A percentile compares a stretch with the other conserved stretches of the same genome.
Evolutionary conservation across 1,139 yeast species (phyloP).

Genomic region (Pichia sp.): DNA sequence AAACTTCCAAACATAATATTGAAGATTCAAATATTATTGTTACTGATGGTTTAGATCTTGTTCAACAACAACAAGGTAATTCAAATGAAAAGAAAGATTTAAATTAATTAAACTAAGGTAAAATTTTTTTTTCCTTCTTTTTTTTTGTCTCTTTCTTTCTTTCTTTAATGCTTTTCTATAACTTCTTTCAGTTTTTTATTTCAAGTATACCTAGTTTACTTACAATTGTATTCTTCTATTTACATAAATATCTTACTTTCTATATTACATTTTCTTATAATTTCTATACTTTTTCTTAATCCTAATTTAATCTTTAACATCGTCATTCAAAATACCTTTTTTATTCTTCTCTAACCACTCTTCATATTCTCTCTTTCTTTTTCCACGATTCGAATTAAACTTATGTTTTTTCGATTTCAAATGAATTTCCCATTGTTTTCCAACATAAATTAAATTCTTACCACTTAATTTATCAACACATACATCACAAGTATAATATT

Average conservation of each 20-base stretch:
- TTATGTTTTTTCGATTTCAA: slow-evolving; percentile 59
- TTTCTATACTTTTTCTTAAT: background rate
- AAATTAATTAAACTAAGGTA: background rate
- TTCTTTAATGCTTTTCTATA: background rate
- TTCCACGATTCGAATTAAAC: slow-evolving; percentile 34
- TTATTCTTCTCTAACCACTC: slow-evolving; percentile 29
- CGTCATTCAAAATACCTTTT: no score
- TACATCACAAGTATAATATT: slow-evolving; percentile 57
- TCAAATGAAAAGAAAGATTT: slow-evolving; percentile 20
- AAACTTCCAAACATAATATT: background rate
- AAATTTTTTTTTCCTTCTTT: background rate
- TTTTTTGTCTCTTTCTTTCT: background rate
- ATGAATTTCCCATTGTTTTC: slow-evolving; percentile 70
- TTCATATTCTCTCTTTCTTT: slow-evolving; percentile 39
- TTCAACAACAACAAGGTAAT: slow-evolving; percentile 14
- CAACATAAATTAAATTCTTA: slow-evolving; percentile 59
- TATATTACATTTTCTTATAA: background rate
- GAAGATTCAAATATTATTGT: slow-evolving; percentile 15
- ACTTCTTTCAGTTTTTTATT: background rate
- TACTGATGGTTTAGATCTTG: slow-evolving; percentile 11
- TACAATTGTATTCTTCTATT: background rate
- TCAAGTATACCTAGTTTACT: background rate
- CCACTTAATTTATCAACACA: slow-evolving; percentile 54
- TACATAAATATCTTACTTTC: background rate
- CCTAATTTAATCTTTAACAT: no score